Base-by-base conservation (phyloP, 805 yeast species). In the Teunomyces pallodes region DNA sequence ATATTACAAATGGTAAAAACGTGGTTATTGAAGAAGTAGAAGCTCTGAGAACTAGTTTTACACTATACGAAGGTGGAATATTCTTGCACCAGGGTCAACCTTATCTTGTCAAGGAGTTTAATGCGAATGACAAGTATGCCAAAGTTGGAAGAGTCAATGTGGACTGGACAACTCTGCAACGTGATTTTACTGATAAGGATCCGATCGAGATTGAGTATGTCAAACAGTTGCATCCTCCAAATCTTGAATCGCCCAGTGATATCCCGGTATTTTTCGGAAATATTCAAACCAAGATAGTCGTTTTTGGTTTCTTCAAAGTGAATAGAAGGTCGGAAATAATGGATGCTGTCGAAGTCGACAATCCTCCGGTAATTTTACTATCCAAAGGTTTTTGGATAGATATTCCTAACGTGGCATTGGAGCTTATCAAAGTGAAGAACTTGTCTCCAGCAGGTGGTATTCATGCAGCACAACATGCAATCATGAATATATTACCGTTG, bases 401-500 rank as follows among this genome's bases (percentile, higher is more conserved):
- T 62, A 76, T 94, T 1, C 96, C 97, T 0, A 60, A 65, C 3
- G 58, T 59, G n/a, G 87, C 89, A 0, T 59, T 91, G 10, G 82
- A 82, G 1, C 51, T 82, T 2, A 72, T 92, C 29, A 67, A 73
- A 3, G 64, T 61, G 3, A 89, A 90, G 54, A 57, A 72, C 1
- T 67, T 94, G 40, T 86, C 80, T 48, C 70, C 84, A 1, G 92
- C 98, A 0, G 99, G 88, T 4, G 96, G 94, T 0, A 88, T 94
- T n/a, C 99, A 94, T 69, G 97, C 95, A 1, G 96, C 96, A 0
- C 92, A 90, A 54, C 99, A 94, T 70, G 90, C 90, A 0, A 69
- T 94, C 1, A 84, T 94, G 78, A 84, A 87, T 42, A 76, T 88
- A 49, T 62, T 91, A 26, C 96, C 97, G 0, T 64, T 84, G 26